Evolutionary conservation across 331 rosid genomes (phyloP), one percentile per base, ranked within the genome.

Genomic region (Malus hybrid): DNA sequence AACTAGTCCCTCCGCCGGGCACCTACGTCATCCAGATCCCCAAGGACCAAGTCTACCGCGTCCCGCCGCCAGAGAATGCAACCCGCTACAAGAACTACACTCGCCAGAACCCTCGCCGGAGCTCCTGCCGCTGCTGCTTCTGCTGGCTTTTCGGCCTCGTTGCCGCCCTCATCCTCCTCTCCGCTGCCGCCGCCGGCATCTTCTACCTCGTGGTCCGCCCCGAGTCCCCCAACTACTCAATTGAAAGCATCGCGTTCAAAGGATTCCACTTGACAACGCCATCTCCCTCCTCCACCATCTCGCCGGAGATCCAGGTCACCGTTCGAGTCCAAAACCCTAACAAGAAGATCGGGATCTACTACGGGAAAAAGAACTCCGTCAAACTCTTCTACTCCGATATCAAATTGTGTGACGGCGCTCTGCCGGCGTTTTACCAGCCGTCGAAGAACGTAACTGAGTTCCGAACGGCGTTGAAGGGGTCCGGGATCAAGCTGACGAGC

Each of bases 61-160:
- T 91, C 27, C 98, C 96, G 12, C 97, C 96, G 11, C 93, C 88
- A 6, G 97, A 88, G 71, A 93, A 90, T 31, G 84, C 93, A 4
- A 60, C 67, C 39, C 89, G 86, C 39, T 85, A 71, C 83, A 24
- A 87, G 16, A 68, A 66, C 5, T 88, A 83, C 82, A n/a, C 88
- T 81, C 60, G 68, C 80, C 80, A 60, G 50, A 80, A 76, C 10
- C 7, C 75, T 14, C 80, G 75, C 76, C 85, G 77, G 5, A 22
- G 63, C 73, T 57, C 80, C 0, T 79, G 82, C 80, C 77, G 86
- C 66, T 20, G 65, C 69, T 86, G 92, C 79, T 48, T 80, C 79
- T 88, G 79, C 81, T 89, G 83, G 83, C 4, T 84, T 59, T 65
- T 85, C 54, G 85, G 77, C 67, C 3, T 86, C 55, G 1, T 85